Evolutionary conservation across 768 basidiomycete species (phyloP).

Genomic region (Calocybe indica): DNA sequence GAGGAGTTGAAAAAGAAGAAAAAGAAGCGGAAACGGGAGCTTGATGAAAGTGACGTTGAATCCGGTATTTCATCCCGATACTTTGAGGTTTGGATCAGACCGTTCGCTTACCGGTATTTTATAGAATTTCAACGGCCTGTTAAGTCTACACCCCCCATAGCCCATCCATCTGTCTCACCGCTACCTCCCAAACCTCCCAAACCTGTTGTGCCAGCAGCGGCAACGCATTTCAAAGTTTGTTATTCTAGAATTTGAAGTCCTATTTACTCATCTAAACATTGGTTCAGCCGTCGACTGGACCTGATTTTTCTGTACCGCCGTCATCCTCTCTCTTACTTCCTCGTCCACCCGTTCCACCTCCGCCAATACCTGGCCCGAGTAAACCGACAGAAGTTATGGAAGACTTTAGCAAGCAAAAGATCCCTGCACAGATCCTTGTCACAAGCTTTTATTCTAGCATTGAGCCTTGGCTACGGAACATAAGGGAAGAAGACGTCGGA

Average conservation of each 20-base stretch:
- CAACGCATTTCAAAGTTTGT: conserved; percentile 46
- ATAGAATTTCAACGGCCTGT: conserved; percentile 47
- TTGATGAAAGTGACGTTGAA: conserved; percentile 67
- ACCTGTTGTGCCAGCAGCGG: conserved; percentile 34
- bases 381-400: conserved; percentile 79
- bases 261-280: conserved; percentile 2
- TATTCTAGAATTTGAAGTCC: neutral
- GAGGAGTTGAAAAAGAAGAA: conserved; percentile 73
- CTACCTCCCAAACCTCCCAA: conserved; percentile 52
- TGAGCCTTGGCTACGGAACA: conserved; percentile 83
- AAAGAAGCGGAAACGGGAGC: conserved; percentile 80
- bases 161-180: conserved; percentile 25
- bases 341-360: conserved; percentile 56
- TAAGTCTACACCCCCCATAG: conserved; percentile 53
- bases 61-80: conserved; percentile 31
- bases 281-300: conserved; percentile 28
- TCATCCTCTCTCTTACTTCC: conserved; percentile 44
- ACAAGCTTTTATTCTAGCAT: conserved; percentile 83
- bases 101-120: too few species aligned
- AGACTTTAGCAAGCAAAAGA: conserved; percentile 84
- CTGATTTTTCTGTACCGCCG: conserved; percentile 57
- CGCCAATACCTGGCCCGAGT: conserved; percentile 76
- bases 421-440: conserved; percentile 61
- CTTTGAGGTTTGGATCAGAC: neutral
- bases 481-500: conserved; percentile 94